Evolutionary conservation across 495 filamentous ascomycete species (phyloP), one percentile per base, ranked within the genome.

Genomic region (Hypoxylon cercidicola): DNA sequence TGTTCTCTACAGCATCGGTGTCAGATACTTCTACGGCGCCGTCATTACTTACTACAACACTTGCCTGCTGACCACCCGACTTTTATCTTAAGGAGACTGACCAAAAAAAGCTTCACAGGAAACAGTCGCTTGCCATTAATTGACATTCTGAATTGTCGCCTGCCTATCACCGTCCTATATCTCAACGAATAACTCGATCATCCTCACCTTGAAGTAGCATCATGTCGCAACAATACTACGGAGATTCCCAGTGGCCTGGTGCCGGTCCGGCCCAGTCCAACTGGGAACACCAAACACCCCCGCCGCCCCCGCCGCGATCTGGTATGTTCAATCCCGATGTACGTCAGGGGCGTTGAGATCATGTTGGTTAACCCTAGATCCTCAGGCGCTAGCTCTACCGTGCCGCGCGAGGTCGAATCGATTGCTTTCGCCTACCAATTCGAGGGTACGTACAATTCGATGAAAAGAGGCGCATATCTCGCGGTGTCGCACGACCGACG

Each of bases 381-480:
- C 56, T 62, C 74, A 95, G 90, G 92, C 74, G 88, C 92, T 60
- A 90, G 85, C 81, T 92, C 89, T 30, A 82, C 87, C 61, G 86
- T 88, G 71, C 90, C 92, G 62, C 86, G 87, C 56, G 90, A 95
- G 64, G 58, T 67, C 46, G 93, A 97, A 41, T 76, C 84, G 43
- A 78, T 86, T 55, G 94, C 94, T 50, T 98, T 98, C 75, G 81
- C 85, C 58, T 88, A 90, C 66, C 94, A 98, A 78, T 86, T 97
- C 75, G 94, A 97, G 82, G 93, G 93, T 97, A 90, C 69, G 88
- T 86, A 53, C 15, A 55, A 51, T 46, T 21, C 20, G 12, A 16
- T 15, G 2, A 18, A 23, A n/a, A 41, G 35, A 9, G 10, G 28
- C 28, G 56, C 43, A 50, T 19, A 25, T 35, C 45, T 18, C 25